Conservation (phyloP, 2,329 filamentous ascomycete genomes). For the Beauveria sp. region DNA sequence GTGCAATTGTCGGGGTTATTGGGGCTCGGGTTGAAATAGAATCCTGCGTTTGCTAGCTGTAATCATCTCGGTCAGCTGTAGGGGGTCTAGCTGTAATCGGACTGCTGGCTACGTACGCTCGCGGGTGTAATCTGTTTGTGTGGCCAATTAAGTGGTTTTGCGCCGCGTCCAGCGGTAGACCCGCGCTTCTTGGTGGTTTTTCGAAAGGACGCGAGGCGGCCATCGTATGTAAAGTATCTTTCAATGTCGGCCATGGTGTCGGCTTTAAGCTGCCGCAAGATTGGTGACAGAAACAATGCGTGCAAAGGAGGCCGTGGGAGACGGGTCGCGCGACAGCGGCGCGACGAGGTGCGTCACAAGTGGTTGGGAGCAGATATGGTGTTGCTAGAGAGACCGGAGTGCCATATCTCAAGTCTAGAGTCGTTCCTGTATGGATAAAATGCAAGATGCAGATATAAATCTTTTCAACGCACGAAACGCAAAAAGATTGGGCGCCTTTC, state of each 20-base stretch:
- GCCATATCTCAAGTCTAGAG: conserved; percentile 5
- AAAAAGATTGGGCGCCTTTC: conserved; percentile 1
- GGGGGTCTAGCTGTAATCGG: not conserved
- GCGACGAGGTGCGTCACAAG: not conserved
- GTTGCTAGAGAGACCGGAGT: not conserved
- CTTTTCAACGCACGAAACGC: not conserved
- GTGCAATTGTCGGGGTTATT: conserved; percentile 77
- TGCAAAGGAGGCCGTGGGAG: not conserved
- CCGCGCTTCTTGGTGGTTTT: conserved; percentile 59
- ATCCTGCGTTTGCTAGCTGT: conserved; percentile 83
- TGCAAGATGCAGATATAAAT: conserved; percentile 5
- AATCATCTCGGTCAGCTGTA: conserved; percentile 16
- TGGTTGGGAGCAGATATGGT: not conserved
- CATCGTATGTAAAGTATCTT: conserved; percentile 59
- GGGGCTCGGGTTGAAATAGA: conserved; percentile 74
- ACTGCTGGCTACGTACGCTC: conserved; percentile 20
- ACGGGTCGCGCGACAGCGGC: not conserved
- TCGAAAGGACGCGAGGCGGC: conserved; percentile 75
- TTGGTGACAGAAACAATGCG: not conserved
- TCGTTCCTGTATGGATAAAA: not conserved
- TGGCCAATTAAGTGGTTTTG: conserved; percentile 65
- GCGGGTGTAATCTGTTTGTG: conserved; percentile 40
- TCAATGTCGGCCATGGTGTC: conserved; percentile 29
- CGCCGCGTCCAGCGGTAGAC: conserved; percentile 45
- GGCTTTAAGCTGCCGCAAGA: not conserved